Conservation (phyloP, 352 stramenopile species). For the Pythium aristosporum region DNA sequence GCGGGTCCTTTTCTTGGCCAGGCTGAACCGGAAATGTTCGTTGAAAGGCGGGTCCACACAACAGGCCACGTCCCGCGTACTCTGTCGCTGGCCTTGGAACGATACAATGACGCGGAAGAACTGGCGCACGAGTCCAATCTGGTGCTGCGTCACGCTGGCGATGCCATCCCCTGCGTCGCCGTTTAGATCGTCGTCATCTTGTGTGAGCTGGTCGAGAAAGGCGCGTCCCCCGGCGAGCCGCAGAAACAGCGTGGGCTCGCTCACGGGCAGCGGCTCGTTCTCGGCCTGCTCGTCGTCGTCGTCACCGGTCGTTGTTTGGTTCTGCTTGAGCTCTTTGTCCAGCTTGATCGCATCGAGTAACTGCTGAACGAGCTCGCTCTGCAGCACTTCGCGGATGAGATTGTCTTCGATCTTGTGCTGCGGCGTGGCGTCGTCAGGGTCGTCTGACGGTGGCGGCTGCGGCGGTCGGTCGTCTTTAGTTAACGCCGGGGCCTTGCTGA, state of each 20-base stretch:
- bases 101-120: slow-evolving; percentile 56
- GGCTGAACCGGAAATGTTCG: slow-evolving; percentile 58
- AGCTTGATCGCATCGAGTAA: slow-evolving; percentile 47
- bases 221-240: slow-evolving; percentile 55
- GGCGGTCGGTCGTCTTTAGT: slow-evolving; percentile 23
- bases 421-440: not conserved
- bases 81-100: slow-evolving; percentile 60
- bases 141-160: slow-evolving; percentile 16
- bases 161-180: slow-evolving; percentile 6
- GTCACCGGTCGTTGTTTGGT: not conserved
- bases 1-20: slow-evolving; percentile 38
- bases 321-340: slow-evolving; percentile 24
- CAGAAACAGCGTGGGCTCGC: slow-evolving; percentile 42
- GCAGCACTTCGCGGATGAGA: slow-evolving; percentile 58
- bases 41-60: slow-evolving; percentile 69
- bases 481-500: slow-evolving; percentile 22
- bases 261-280: slow-evolving; percentile 2
- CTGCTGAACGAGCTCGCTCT: slow-evolving; percentile 78
- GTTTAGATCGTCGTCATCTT: slow-evolving; percentile 13
- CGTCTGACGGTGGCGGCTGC: not conserved
- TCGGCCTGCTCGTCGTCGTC: slow-evolving; percentile 1
- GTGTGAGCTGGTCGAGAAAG: slow-evolving; percentile 70
- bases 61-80: slow-evolving; percentile 44
- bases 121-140: slow-evolving; percentile 40
- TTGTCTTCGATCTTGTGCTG: slow-evolving; percentile 26